Evolutionary conservation across 176 grass and related monocot species (phyloP).

Genomic region (Neostapfia colusana): DNA sequence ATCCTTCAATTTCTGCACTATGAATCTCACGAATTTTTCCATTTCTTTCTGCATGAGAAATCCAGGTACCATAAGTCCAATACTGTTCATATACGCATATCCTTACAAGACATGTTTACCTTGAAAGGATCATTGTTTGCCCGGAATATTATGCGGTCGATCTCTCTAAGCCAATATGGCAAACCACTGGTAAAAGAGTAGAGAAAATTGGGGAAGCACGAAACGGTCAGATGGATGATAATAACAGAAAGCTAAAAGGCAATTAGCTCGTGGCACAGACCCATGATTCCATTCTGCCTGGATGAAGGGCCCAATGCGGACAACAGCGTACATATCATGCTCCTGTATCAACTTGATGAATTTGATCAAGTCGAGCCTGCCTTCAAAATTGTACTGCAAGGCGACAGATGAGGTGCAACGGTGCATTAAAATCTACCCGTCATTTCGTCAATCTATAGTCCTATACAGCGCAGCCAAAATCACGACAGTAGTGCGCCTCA

Average conservation of each 20-base stretch:
- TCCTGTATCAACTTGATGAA: slow-evolving; percentile 67
- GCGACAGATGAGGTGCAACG: slow-evolving; percentile 7
- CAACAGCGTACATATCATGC: slow-evolving; percentile 53
- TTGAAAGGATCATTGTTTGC: slow-evolving; percentile 77
- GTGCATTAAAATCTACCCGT: neutral
- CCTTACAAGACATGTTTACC: slow-evolving; percentile 40
- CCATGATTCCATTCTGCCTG: slow-evolving; percentile 94
- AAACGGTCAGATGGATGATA: slow-evolving; percentile 21
- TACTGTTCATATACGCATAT: neutral
- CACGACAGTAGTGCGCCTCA: neutral
- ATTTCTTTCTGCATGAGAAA: slow-evolving; percentile 60
- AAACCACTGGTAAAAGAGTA: slow-evolving; percentile 51
- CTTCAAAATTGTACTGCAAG: slow-evolving; percentile 76
- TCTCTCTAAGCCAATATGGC: slow-evolving; percentile 86
- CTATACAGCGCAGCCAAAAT: neutral
- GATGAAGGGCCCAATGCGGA: slow-evolving; percentile 78
- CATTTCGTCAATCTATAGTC: neutral
- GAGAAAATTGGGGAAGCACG: neutral
- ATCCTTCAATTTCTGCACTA: slow-evolving; percentile 74
- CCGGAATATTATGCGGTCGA: slow-evolving; percentile 63
- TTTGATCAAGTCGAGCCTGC: slow-evolving; percentile 57
- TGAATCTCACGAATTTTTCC: slow-evolving; percentile 71
- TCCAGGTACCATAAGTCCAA: neutral
- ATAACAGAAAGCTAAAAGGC: neutral
- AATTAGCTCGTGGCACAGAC: slow-evolving; percentile 36